These are phyloP conservation scores for Boletus rex-veris DNA, from an alignment of 768 basidiomycete genomes.

Conservation along the genomic window DNA sequence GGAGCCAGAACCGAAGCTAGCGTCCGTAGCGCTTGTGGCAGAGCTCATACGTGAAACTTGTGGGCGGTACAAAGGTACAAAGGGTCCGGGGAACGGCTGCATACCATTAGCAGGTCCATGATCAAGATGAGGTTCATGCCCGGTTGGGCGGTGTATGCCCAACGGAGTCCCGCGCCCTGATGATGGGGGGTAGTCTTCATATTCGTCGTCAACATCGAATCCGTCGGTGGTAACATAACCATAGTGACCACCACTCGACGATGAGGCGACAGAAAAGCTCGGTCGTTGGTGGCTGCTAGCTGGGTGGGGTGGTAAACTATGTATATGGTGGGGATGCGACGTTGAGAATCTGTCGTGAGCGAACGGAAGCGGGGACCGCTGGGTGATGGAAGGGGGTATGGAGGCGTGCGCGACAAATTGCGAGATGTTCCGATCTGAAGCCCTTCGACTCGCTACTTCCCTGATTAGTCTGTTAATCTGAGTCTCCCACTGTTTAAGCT, in stretches of 20 bases:
- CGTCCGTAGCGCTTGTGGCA: constrained; percentile 42
- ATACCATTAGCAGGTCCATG: constrained; percentile 50
- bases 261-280: constrained; percentile 28
- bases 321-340: constrained; percentile 29
- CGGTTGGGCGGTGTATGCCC: constrained; percentile 53
- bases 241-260: constrained; percentile 19
- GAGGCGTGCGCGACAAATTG: constrained; percentile 45
- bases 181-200: constrained; percentile 68
- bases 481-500: constrained; percentile 88
- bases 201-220: constrained; percentile 74
- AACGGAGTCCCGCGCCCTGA: constrained; percentile 77
- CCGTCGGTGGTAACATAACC: constrained; percentile 59
- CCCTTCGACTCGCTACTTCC: constrained; percentile 66
- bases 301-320: constrained; percentile 32
- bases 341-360: constrained; percentile 36
- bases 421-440: constrained; percentile 59
- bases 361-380: constrained; percentile 34
- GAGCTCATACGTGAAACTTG: constrained; percentile 47
- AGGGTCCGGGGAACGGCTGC: constrained; percentile 29
- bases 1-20: constrained; percentile 31
- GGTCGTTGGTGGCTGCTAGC: constrained; percentile 34
- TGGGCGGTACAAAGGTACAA: constrained; percentile 35
- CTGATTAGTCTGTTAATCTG: constrained; percentile 86
- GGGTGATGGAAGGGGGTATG: constrained; percentile 34
- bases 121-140: constrained; percentile 58